Percentiles rank a stretch among this genome's conserved stretches.
These are phyloP conservation scores for Lagenaria siceraria DNA, from an alignment of 306 rosid species.

Conservation along the genomic window DNA sequence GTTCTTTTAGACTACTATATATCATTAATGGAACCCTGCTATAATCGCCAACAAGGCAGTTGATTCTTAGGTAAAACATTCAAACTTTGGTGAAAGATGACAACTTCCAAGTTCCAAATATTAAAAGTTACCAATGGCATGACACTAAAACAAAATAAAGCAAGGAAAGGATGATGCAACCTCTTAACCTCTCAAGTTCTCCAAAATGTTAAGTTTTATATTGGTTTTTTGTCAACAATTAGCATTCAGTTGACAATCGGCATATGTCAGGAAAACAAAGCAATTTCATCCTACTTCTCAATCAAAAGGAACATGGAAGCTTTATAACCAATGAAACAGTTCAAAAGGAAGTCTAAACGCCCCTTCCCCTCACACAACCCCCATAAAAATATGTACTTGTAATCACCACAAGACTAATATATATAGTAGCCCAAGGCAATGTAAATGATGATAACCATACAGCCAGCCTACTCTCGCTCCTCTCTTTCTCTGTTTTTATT, in stretches of 20 bases:
- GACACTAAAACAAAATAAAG: background rate
- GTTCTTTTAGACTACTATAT: background rate
- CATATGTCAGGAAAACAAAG: background rate
- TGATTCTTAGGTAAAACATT: background rate
- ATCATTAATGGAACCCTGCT: background rate
- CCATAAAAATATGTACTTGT: background rate
- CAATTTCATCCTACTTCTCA: background rate
- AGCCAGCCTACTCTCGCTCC: background rate
- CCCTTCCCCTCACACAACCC: background rate
- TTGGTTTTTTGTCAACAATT: background rate
- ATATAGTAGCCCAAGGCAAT: background rate
- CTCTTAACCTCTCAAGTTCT: background rate
- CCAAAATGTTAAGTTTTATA: background rate
- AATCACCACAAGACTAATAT: background rate
- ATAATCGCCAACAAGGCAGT: background rate
- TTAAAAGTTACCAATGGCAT: background rate
- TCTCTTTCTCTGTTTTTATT: background rate
- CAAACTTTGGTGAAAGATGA: background rate
- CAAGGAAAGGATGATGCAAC: background rate
- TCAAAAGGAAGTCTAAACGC: background rate
- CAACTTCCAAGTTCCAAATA: background rate
- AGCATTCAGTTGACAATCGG: background rate
- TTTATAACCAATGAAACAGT: background rate
- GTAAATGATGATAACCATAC: background rate
- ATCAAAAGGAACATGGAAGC: background rate